phyloP scores from a whole-genome alignment of 257 asterid genomes.

The Przewalskia tangutica region DNA sequence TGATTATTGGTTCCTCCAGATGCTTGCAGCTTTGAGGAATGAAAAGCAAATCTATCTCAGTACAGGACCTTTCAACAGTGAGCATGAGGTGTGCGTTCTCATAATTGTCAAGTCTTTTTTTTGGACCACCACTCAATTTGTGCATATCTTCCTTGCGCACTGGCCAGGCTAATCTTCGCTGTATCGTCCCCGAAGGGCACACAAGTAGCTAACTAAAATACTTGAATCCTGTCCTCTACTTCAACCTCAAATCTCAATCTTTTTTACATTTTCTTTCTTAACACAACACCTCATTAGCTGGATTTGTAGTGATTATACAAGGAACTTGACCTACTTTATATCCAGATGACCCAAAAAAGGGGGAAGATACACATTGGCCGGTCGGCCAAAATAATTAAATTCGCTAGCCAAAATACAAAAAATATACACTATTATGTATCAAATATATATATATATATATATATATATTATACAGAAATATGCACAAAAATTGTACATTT shows the following conservation, averaged over 20 bases:
- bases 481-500: too few relatives aligned
- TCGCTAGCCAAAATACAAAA: too few relatives aligned
- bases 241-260: not conserved
- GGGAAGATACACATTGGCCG: too few relatives aligned
- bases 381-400: too few relatives aligned
- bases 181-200: not conserved
- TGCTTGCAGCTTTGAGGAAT: slow-evolving; percentile 91
- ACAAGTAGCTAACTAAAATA: not conserved
- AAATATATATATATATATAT: too few relatives aligned
- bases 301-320: not conserved
- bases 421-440: too few relatives aligned
- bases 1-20: slow-evolving; percentile 32
- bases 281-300: not conserved
- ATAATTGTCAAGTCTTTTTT: not conserved
- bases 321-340: not conserved
- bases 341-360: too few relatives aligned
- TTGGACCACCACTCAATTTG: not conserved
- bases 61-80: slow-evolving; percentile 86
- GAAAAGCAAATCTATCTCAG: slow-evolving; percentile 51
- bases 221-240: not conserved
- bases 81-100: slow-evolving; percentile 62
- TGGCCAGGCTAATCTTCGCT: too few relatives aligned
- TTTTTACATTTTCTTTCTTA: not conserved
- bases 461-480: too few relatives aligned
- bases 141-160: too few relatives aligned